Percentiles rank a stretch among this genome's conserved stretches.
These are phyloP conservation scores for Trichoderma lentiforme DNA, from an alignment of 2,329 filamentous ascomycete species.

Conservation along the genomic window DNA sequence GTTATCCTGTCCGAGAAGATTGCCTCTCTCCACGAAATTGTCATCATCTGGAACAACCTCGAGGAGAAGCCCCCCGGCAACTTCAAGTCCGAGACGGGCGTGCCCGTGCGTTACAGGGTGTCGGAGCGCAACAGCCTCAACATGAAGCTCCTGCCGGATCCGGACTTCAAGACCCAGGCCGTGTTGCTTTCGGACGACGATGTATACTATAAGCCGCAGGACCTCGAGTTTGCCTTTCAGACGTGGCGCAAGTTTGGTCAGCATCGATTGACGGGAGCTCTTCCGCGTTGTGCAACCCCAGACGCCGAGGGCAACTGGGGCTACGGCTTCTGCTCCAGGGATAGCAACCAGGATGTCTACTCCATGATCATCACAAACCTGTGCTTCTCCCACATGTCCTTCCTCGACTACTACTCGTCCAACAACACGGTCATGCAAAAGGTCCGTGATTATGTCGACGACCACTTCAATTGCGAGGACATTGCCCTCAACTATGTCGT, in stretches of 20 bases:
- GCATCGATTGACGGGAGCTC: slow-evolving; percentile 19
- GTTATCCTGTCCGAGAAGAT: slow-evolving; percentile 23
- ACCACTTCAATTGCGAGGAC: slow-evolving; percentile 41
- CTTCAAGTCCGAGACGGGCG: slow-evolving; percentile 24
- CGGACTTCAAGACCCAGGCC: slow-evolving; percentile 25
- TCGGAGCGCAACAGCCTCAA: slow-evolving; percentile 27
- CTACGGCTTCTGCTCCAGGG: slow-evolving; percentile 33
- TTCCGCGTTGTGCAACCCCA: slow-evolving; percentile 34
- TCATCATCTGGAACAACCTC: slow-evolving; percentile 30
- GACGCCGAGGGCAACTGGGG: slow-evolving; percentile 28
- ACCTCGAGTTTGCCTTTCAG: slow-evolving; percentile 29
- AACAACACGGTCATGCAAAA: slow-evolving; percentile 30
- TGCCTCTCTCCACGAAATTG: slow-evolving; percentile 29
- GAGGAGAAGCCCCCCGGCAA: slow-evolving; percentile 23
- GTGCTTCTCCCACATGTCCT: slow-evolving; percentile 37
- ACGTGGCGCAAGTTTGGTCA: slow-evolving; percentile 24
- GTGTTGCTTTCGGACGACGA: slow-evolving; percentile 29
- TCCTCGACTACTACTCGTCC: slow-evolving; percentile 39
- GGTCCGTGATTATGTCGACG: slow-evolving; percentile 37
- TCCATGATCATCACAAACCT: slow-evolving; percentile 38
- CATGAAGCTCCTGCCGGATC: slow-evolving; percentile 26
- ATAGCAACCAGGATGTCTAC: slow-evolving; percentile 29
- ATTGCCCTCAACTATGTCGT: slow-evolving; percentile 39
- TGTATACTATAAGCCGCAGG: slow-evolving; percentile 26
- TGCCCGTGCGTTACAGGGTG: slow-evolving; percentile 27